These are phyloP conservation scores for Cladosporium velox DNA, from an alignment of 2,329 filamentous ascomycete genomes.

Conservation along the genomic window DNA sequence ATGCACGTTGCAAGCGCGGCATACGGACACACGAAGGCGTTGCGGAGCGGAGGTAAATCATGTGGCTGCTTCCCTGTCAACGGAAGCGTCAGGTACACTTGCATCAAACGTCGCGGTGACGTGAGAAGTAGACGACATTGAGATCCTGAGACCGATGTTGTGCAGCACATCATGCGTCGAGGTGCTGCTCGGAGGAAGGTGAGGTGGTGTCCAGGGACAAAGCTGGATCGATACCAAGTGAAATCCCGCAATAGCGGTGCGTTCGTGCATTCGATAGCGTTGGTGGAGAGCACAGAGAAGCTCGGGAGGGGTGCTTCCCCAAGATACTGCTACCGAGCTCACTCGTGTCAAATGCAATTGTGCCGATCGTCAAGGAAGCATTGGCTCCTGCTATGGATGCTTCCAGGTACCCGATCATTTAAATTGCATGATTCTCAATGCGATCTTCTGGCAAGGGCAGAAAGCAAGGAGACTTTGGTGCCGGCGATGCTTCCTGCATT, in stretches of 20 bases:
- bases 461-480: conserved; percentile 20
- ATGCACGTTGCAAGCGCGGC: conserved; percentile 25
- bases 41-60: conserved; percentile 23
- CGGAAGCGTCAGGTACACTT: conserved; percentile 25
- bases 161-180: conserved; percentile 31
- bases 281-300: conserved; percentile 26
- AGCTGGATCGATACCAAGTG: conserved; percentile 25
- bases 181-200: conserved; percentile 22
- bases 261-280: conserved; percentile 28
- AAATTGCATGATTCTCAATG: neutral
- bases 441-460: conserved; percentile 6
- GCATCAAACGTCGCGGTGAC: conserved; percentile 30
- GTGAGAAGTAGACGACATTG: conserved; percentile 21
- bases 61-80: conserved; percentile 16
- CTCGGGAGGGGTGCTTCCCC: conserved; percentile 20
- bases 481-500: conserved; percentile 1
- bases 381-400: conserved; percentile 18
- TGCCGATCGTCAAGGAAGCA: conserved; percentile 25
- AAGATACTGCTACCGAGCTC: conserved; percentile 31
- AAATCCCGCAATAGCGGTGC: conserved; percentile 19
- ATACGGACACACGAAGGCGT: conserved; percentile 17
- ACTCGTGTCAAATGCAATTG: conserved; percentile 29
- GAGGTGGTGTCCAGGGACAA: conserved; percentile 22
- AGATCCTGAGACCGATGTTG: conserved; percentile 28
- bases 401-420: conserved; percentile 11